These are phyloP conservation scores for Tolypocladium paradoxum DNA, from an alignment of 2,329 filamentous ascomycete species.

Conservation along the genomic window DNA sequence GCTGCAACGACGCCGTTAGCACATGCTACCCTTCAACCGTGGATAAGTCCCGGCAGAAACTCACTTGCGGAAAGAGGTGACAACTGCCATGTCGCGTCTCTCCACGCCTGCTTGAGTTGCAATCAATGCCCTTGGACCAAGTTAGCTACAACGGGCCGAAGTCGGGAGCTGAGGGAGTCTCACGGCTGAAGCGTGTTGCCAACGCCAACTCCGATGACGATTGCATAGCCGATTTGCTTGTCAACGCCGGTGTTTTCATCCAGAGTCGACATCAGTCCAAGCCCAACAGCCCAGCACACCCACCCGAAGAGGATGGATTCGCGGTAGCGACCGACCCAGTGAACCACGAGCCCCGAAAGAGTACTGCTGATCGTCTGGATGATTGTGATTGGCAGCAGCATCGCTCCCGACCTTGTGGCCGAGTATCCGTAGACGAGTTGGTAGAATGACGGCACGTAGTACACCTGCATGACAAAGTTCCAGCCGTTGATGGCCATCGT, in stretches of 20 bases:
- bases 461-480: constrained; percentile 47
- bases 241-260: constrained; percentile 34
- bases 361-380: constrained; percentile 36
- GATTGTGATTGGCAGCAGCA: constrained; percentile 32
- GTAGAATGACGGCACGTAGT: constrained; percentile 36
- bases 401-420: constrained; percentile 28
- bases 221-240: constrained; percentile 43
- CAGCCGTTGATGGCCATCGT: constrained; percentile 49
- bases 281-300: constrained; percentile 38
- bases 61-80: constrained; percentile 32
- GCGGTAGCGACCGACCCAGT: constrained; percentile 40
- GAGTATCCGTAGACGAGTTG: constrained; percentile 33
- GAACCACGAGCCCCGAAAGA: constrained; percentile 39
- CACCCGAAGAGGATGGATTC: constrained; percentile 44
- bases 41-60: constrained; percentile 2
- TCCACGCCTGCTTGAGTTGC: constrained; percentile 46
- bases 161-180: constrained; percentile 6
- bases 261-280: constrained; percentile 41
- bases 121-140: constrained; percentile 28
- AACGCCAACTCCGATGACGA: constrained; percentile 40
- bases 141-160: constrained; percentile 3
- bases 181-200: constrained; percentile 41
- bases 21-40: background rate
- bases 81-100: constrained; percentile 31
- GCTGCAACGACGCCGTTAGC: constrained; percentile 9